These are phyloP conservation scores for Aureobasidium melanogenum DNA, from an alignment of 2,329 filamentous ascomycete species.

Conservation along the genomic window DNA sequence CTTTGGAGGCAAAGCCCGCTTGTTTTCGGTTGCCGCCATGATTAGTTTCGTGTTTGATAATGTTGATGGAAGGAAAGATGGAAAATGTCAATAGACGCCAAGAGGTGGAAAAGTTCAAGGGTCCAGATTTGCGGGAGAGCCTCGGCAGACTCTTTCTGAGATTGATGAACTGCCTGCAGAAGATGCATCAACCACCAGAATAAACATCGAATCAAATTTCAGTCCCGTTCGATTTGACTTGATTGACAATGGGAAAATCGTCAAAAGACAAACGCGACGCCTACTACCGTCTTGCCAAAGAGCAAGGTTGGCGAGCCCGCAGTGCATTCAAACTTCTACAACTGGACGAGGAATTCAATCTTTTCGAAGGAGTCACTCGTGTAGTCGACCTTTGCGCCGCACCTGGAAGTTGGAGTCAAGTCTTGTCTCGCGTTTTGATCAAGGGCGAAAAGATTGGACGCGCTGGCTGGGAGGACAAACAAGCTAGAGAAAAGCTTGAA, in stretches of 20 bases:
- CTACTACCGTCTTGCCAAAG: constrained; percentile 95
- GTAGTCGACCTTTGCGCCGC: constrained; percentile 96
- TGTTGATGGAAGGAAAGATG: background rate
- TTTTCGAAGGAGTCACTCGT: constrained; percentile 81
- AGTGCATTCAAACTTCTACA: constrained; percentile 97
- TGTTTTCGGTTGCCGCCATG: constrained; percentile 19
- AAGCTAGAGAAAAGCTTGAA: constrained; percentile 55
- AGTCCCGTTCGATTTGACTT: background rate
- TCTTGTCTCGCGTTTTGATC: constrained; percentile 85
- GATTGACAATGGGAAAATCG: constrained; percentile 51
- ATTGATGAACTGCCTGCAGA: background rate
- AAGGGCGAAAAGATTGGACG: constrained; percentile 86
- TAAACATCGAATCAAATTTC: background rate
- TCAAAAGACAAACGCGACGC: constrained; percentile 98
- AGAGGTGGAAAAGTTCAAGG: constrained; percentile 11
- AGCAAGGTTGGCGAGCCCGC: constrained; percentile 94
- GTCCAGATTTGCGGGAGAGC: constrained; percentile 3
- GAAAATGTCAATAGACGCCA: background rate
- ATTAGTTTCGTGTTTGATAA: background rate
- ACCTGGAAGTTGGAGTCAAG: constrained; percentile 94
- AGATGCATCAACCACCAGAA: background rate
- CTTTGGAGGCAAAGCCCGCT: constrained; percentile 31
- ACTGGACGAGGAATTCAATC: constrained; percentile 90
- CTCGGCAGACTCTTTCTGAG: background rate
- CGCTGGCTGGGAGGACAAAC: constrained; percentile 77